These are phyloP conservation scores for Chalara sp. DNA, from an alignment of 2,329 filamentous ascomycete species.

Conservation along the genomic window DNA sequence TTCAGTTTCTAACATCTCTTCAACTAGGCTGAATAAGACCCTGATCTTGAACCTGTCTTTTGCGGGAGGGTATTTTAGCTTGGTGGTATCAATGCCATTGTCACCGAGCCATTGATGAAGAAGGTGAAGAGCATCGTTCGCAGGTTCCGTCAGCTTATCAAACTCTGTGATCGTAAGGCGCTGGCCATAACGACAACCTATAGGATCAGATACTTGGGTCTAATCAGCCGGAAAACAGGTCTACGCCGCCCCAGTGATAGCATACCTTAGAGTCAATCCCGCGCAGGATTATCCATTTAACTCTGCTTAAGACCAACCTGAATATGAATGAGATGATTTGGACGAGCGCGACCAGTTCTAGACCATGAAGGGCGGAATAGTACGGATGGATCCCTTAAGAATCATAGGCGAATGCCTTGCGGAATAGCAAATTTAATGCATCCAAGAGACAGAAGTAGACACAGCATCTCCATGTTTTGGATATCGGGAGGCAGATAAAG, in stretches of 20 bases:
- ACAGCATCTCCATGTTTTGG: too few species aligned
- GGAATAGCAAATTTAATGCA: too few species aligned
- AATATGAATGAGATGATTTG: conserved; percentile 42
- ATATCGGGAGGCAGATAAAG: too few species aligned
- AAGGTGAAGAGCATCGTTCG: conserved; percentile 41
- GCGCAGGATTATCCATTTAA: conserved; percentile 47
- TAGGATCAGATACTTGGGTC: conserved; percentile 42
- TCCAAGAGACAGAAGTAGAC: too few species aligned
- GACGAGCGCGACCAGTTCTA: conserved; percentile 38
- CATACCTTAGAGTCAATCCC: conserved; percentile 44
- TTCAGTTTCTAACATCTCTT: conserved; percentile 45
- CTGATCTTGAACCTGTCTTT: conserved; percentile 51
- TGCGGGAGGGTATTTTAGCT: conserved; percentile 40
- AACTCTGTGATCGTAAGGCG: conserved; percentile 46
- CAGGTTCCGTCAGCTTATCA: conserved; percentile 44
- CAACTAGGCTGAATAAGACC: conserved; percentile 43
- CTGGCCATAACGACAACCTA: conserved; percentile 46
- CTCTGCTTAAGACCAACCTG: conserved; percentile 53
- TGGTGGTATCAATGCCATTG: conserved; percentile 39
- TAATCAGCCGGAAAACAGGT: conserved; percentile 5
- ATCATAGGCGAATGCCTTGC: too few species aligned
- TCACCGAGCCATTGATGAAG: conserved; percentile 50
- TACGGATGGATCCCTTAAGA: too few species aligned
- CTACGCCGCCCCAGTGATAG: not conserved
- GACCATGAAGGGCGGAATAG: conserved; percentile 32